Evolutionary conservation across 2,329 filamentous ascomycete species (phyloP).

Genomic region (Curvularia spicifera): DNA sequence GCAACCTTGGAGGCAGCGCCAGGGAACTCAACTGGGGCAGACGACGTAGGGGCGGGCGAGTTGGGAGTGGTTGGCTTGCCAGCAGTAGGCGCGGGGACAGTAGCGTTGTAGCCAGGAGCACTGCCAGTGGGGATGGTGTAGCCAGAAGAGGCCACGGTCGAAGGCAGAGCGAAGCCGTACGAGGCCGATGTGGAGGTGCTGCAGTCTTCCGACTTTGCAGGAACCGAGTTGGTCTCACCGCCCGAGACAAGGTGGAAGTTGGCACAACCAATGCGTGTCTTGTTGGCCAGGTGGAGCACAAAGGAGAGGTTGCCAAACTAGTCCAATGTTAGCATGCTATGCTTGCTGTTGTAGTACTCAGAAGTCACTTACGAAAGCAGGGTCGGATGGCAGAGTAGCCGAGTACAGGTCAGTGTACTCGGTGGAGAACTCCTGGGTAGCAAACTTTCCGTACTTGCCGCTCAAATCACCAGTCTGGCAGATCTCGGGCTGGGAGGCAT

Average conservation of each 20-base stretch:
- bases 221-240: conserved; percentile 53
- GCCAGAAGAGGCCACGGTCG: conserved; percentile 3
- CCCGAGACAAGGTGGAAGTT: conserved; percentile 64
- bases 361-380: conserved; percentile 48
- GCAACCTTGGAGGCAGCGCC: conserved; percentile 30
- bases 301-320: conserved; percentile 60
- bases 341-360: too few relatives aligned
- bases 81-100: conserved; percentile 24
- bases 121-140: conserved; percentile 11
- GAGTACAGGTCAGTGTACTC: conserved; percentile 40
- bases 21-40: conserved; percentile 23
- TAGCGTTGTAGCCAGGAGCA: conserved; percentile 21
- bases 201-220: not conserved
- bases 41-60: conserved; percentile 12
- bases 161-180: not conserved
- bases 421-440: conserved; percentile 35
- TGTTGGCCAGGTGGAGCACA: conserved; percentile 62
- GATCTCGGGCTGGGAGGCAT: conserved; percentile 44
- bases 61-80: conserved; percentile 24
- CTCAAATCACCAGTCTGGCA: conserved; percentile 56
- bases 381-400: conserved; percentile 48
- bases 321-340: not conserved
- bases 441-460: conserved; percentile 54
- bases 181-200: not conserved
- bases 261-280: conserved; percentile 62